phyloP scores from a whole-genome alignment of 768 basidiomycete species.

The Boletus edulis region DNA sequence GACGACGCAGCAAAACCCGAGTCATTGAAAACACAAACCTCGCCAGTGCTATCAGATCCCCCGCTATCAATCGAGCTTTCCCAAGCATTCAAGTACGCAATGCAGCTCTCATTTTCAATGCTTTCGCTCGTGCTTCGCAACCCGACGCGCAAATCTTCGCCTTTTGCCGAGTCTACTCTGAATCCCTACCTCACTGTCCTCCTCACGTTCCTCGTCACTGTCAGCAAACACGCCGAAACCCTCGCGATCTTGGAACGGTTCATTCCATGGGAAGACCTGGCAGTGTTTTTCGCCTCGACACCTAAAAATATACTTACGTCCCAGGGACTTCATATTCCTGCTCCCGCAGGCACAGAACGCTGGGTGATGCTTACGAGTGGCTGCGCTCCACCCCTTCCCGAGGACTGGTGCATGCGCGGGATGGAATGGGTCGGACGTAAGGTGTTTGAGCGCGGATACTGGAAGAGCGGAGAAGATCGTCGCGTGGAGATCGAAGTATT shows the following conservation, averaged over 20 bases:
- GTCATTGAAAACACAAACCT: constrained; percentile 22
- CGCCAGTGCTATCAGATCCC: constrained; percentile 32
- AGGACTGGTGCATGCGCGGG: constrained; percentile 95
- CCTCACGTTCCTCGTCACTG: constrained; percentile 84
- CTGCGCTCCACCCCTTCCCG: constrained; percentile 71
- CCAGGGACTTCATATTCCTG: constrained; percentile 39
- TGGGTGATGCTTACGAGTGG: constrained; percentile 69
- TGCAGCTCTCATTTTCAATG: constrained; percentile 77
- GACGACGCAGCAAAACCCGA: constrained; percentile 37
- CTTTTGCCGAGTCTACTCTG: constrained; percentile 50
- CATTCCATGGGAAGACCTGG: constrained; percentile 83
- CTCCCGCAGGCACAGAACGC: constrained; percentile 41
- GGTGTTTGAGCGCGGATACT: constrained; percentile 92
- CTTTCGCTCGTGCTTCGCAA: constrained; percentile 68
- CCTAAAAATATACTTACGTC: constrained; percentile 51
- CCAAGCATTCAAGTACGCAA: constrained; percentile 65
- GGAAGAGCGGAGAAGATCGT: constrained; percentile 76
- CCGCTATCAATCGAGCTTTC: constrained; percentile 47
- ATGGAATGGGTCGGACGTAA: constrained; percentile 94
- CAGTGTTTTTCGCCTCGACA: constrained; percentile 57
- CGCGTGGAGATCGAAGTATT: constrained; percentile 78
- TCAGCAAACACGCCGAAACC: constrained; percentile 62
- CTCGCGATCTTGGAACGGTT: constrained; percentile 66
- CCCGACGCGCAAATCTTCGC: constrained; percentile 59
- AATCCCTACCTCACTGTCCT: constrained; percentile 88